phyloP scores from a whole-genome alignment of 2,329 filamentous ascomycete species.

The Colletotrichum neosansevieriae region DNA sequence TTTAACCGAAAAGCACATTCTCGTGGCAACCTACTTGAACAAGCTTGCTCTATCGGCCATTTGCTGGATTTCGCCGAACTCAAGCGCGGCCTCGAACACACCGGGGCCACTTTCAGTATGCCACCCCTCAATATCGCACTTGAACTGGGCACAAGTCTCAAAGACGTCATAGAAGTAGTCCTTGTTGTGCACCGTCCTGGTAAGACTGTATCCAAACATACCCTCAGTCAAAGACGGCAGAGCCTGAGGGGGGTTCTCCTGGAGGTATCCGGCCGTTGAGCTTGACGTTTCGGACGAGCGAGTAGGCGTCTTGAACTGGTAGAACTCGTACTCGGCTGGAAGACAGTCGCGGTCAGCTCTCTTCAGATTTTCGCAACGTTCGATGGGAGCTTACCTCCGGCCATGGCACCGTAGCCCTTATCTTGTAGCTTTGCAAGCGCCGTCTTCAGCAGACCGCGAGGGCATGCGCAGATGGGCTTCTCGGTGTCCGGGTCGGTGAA shows the following conservation, averaged over 20 bases:
- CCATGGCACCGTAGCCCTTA: slow-evolving; percentile 85
- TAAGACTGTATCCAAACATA: slow-evolving; percentile 96
- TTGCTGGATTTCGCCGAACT: slow-evolving; percentile 86
- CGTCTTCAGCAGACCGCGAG: slow-evolving; percentile 78
- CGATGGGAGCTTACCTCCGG: slow-evolving; percentile 75
- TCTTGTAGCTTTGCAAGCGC: slow-evolving; percentile 75
- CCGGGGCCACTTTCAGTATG: slow-evolving; percentile 95
- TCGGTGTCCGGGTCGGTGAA: slow-evolving; percentile 86
- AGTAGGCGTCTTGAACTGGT: slow-evolving; percentile 82
- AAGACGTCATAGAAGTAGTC: slow-evolving; percentile 93
- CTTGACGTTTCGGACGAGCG: slow-evolving; percentile 65
- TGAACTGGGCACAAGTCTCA: slow-evolving; percentile 81
- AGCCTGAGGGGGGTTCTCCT: slow-evolving; percentile 77
- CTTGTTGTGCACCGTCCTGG: slow-evolving; percentile 87
- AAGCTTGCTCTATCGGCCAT: slow-evolving; percentile 94
- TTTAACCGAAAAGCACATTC: not conserved
- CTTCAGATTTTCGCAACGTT: not conserved
- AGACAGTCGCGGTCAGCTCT: slow-evolving; percentile 9
- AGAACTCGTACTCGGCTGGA: slow-evolving; percentile 94
- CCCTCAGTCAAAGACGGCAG: slow-evolving; percentile 88
- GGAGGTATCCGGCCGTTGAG: slow-evolving; percentile 80
- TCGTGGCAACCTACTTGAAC: slow-evolving; percentile 78
- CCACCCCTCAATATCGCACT: slow-evolving; percentile 90
- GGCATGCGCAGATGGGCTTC: slow-evolving; percentile 80
- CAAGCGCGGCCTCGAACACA: slow-evolving; percentile 94